These are phyloP conservation scores for Penicillium sp. DNA, from an alignment of 2,329 filamentous ascomycete genomes.

Conservation along the genomic window DNA sequence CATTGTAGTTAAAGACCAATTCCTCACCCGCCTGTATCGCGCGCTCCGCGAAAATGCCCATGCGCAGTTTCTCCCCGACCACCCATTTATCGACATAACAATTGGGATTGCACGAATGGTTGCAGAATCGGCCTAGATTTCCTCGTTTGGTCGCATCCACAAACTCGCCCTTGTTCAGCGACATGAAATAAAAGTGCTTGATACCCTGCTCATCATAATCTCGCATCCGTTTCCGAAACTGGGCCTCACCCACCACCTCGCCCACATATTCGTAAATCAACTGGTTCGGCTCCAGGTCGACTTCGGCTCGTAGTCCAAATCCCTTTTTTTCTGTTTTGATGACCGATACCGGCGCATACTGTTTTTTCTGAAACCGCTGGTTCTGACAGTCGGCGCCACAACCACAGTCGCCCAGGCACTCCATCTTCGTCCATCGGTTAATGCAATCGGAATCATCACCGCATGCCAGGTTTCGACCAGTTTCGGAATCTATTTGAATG, in stretches of 20 bases:
- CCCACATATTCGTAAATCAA: slow-evolving; percentile 99
- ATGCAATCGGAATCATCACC: slow-evolving; percentile 98
- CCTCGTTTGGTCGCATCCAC: slow-evolving; percentile 97
- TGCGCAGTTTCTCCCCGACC: slow-evolving; percentile 92
- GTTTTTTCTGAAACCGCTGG: slow-evolving; percentile 85
- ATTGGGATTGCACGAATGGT: slow-evolving; percentile 98
- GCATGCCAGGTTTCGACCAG: slow-evolving; percentile 73
- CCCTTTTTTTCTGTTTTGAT: slow-evolving; percentile 99
- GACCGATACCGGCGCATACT: slow-evolving; percentile 88
- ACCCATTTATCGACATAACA: slow-evolving; percentile 99
- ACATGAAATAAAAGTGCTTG: slow-evolving; percentile 99
- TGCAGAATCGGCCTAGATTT: slow-evolving; percentile 95
- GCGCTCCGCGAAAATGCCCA: slow-evolving; percentile 96
- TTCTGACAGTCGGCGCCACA: slow-evolving; percentile 90
- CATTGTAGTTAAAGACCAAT: slow-evolving; percentile 98
- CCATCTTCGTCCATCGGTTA: slow-evolving; percentile 97
- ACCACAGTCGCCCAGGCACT: slow-evolving; percentile 84
- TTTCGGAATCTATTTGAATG: slow-evolving; percentile 47
- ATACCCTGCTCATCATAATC: slow-evolving; percentile 96
- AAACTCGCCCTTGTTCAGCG: slow-evolving; percentile 91
- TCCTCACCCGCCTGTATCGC: slow-evolving; percentile 86
- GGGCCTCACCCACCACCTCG: slow-evolving; percentile 91
- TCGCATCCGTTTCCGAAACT: slow-evolving; percentile 84
- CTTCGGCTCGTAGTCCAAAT: slow-evolving; percentile 82
- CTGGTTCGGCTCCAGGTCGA: slow-evolving; percentile 74